A percentile compares a stretch with the other conserved stretches of the same genome.
These are phyloP conservation scores for Chaetomidium leptoderma DNA, from an alignment of 495 filamentous ascomycete species.

Conservation along the genomic window DNA sequence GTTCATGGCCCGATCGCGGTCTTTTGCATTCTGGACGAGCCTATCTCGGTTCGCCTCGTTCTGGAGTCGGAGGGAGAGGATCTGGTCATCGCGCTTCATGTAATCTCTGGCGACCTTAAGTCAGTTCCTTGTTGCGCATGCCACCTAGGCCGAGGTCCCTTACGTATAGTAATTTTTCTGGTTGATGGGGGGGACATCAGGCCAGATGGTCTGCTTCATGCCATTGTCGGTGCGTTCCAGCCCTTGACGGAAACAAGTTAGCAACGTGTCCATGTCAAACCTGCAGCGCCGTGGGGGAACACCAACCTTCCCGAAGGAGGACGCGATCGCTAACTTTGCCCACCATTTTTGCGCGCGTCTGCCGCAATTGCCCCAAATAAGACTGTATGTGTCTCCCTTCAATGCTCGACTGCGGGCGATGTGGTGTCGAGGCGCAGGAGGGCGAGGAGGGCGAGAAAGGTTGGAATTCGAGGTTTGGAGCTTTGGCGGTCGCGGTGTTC, in stretches of 20 bases:
- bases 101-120: conserved; percentile 64
- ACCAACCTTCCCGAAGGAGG: conserved; percentile 48
- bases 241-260: conserved; percentile 49
- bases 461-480: neutral
- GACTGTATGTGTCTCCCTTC: neutral
- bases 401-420: neutral
- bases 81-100: conserved; percentile 96
- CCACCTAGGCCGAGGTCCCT: conserved; percentile 31
- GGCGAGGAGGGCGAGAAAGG: neutral
- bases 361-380: neutral
- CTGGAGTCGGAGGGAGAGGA: conserved; percentile 79
- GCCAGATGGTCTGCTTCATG: conserved; percentile 92
- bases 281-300: neutral
- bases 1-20: conserved; percentile 78
- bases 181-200: conserved; percentile 85
- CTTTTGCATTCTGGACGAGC: conserved; percentile 77
- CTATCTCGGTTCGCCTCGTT: conserved; percentile 73
- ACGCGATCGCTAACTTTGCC: conserved; percentile 53
- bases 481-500: neutral
- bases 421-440: neutral
- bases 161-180: conserved; percentile 99
- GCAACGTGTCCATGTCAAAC: neutral
- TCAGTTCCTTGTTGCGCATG: conserved; percentile 17
- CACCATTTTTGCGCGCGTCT: conserved; percentile 36
- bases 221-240: conserved; percentile 96